phyloP scores from a whole-genome alignment of 2,329 filamentous ascomycete genomes.

The Kalmusia sp. region DNA sequence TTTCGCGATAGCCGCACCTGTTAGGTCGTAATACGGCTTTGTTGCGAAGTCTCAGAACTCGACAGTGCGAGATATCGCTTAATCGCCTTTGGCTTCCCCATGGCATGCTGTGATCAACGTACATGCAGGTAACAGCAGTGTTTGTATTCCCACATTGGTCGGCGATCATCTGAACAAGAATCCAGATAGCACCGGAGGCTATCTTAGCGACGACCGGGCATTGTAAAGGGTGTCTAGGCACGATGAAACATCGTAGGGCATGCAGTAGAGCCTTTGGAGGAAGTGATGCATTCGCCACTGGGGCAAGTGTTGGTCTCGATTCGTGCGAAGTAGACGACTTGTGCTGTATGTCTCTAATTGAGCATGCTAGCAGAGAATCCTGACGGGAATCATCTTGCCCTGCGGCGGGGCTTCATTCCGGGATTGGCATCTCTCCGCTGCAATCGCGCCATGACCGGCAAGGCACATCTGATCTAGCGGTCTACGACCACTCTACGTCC shows the following conservation, averaged over 20 bases:
- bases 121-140: not conserved
- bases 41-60: not conserved
- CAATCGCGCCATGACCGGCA: not conserved
- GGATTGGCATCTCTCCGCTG: not conserved
- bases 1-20: slow-evolving; percentile 6
- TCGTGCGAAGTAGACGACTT: not conserved
- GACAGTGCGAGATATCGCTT: not conserved
- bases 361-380: not conserved
- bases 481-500: not conserved
- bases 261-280: not conserved
- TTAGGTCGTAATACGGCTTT: not conserved
- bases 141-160: not conserved
- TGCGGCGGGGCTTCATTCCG: not conserved
- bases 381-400: not conserved
- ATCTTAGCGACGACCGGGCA: not conserved
- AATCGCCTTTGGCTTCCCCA: not conserved
- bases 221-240: not conserved
- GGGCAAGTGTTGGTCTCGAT: not conserved
- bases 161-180: slow-evolving; percentile 7
- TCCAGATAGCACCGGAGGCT: not conserved
- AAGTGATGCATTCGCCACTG: not conserved
- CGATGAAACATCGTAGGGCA: not conserved
- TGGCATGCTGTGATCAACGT: not conserved
- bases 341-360: not conserved
- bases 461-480: not conserved